phyloP scores from a whole-genome alignment of 768 basidiomycete species.

The Glaciozyma antarctica region DNA sequence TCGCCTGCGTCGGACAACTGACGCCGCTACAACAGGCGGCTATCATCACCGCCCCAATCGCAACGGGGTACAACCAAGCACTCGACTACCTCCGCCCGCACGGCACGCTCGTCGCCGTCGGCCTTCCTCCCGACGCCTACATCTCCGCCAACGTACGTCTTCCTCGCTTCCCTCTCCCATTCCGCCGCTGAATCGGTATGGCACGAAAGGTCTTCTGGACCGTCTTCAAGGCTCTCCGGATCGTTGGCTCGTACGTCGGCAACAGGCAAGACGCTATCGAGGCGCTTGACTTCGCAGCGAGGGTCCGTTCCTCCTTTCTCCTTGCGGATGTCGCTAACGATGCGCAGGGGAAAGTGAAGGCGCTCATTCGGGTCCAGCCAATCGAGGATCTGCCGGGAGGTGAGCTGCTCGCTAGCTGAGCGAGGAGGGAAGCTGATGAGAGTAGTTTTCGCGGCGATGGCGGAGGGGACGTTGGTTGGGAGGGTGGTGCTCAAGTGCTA shows the following conservation, averaged over 20 bases:
- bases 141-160: slow-evolving; percentile 45
- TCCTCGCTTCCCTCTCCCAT: not conserved
- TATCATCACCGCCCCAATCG: slow-evolving; percentile 40
- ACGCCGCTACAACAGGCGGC: slow-evolving; percentile 26
- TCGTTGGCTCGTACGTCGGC: slow-evolving; percentile 46
- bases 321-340: too few relatives aligned
- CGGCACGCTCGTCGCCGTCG: slow-evolving; percentile 68
- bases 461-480: not conserved
- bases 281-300: slow-evolving; percentile 64
- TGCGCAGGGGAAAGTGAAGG: slow-evolving; percentile 54
- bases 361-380: slow-evolving; percentile 62
- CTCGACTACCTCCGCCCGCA: slow-evolving; percentile 63
- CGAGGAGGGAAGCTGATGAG: not conserved
- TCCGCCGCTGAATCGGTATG: not conserved
- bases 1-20: not conserved
- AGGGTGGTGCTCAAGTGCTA: slow-evolving; percentile 8
- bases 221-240: slow-evolving; percentile 38
- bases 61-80: slow-evolving; percentile 41
- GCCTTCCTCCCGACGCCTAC: slow-evolving; percentile 48
- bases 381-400: slow-evolving; percentile 84
- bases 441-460: not conserved
- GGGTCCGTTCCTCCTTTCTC: slow-evolving; percentile 10
- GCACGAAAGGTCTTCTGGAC: slow-evolving; percentile 55
- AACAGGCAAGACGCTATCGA: slow-evolving; percentile 78
- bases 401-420: slow-evolving; percentile 36